These are phyloP conservation scores for Euphrasia confusa DNA, from an alignment of 257 asterid genomes.

Conservation along the genomic window DNA sequence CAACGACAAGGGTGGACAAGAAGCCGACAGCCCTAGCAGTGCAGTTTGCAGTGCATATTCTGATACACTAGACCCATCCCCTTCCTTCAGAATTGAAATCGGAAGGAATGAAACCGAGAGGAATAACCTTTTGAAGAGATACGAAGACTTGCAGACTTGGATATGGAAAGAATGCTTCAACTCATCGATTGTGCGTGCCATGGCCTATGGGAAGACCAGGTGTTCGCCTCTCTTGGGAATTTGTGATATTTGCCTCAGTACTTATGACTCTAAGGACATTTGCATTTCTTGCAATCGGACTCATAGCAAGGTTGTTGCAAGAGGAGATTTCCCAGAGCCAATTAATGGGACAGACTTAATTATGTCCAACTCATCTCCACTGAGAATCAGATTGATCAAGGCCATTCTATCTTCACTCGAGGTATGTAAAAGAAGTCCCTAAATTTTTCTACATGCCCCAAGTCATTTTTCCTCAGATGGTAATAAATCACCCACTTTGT, in stretches of 20 bases:
- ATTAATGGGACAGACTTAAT: conserved; percentile 23
- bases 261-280: conserved; percentile 37
- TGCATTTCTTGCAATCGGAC: conserved; percentile 48
- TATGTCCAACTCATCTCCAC: conserved; percentile 42
- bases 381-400: conserved; percentile 64
- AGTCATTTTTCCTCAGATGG: conserved; percentile 16
- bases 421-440: conserved; percentile 39
- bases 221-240: conserved; percentile 53
- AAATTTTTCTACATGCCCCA: conserved; percentile 7
- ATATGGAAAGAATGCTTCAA: conserved; percentile 78
- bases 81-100: conserved; percentile 60
- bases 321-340: not conserved
- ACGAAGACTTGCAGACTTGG: conserved; percentile 70
- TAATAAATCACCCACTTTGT: conserved; percentile 15
- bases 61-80: conserved; percentile 54
- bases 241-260: conserved; percentile 56
- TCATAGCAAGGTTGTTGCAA: conserved; percentile 25
- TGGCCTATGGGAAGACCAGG: conserved; percentile 54
- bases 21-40: conserved; percentile 62
- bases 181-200: conserved; percentile 44
- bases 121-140: conserved; percentile 49
- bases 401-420: conserved; percentile 60
- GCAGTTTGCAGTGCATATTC: conserved; percentile 43
- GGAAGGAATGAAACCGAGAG: conserved; percentile 58
- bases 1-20: conserved; percentile 23